Conservation (phyloP, 2,329 filamentous ascomycete genomes). For the Cryphonectria nitschkei region DNA sequence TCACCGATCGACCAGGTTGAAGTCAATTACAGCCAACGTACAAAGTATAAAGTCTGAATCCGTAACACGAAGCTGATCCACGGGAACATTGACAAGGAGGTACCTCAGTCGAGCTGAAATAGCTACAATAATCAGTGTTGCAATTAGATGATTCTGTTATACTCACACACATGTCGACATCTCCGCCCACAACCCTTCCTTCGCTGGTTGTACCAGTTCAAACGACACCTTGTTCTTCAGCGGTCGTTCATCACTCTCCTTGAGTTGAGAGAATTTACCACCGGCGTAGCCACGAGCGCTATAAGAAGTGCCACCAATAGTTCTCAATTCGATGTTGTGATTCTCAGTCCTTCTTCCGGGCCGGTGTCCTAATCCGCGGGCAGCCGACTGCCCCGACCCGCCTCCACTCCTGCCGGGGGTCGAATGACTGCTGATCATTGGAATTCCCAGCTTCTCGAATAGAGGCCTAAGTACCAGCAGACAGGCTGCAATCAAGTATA, state of each 20-base stretch:
- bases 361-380: not conserved
- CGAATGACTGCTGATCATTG: not conserved
- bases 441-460: conserved; percentile 24
- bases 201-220: not conserved
- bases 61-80: too few species aligned
- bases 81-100: too few species aligned
- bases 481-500: conserved; percentile 37
- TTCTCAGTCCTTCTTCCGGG: not conserved
- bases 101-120: too few species aligned
- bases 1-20: too few species aligned
- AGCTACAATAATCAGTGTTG: not conserved
- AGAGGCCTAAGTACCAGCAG: conserved; percentile 36
- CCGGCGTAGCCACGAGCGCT: not conserved
- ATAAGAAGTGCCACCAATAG: not conserved
- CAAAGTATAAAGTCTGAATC: too few species aligned
- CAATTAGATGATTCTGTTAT: not conserved
- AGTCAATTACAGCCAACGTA: too few species aligned
- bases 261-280: not conserved
- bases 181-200: not conserved
- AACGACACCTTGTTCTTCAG: not conserved
- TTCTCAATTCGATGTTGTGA: not conserved
- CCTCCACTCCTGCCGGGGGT: not conserved
- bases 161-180: not conserved
- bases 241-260: not conserved
- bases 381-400: not conserved